Evolutionary conservation across 805 yeast species (phyloP), one percentile per base, ranked within the genome.

Genomic region (Wickerhamiella sergipiensis): DNA sequence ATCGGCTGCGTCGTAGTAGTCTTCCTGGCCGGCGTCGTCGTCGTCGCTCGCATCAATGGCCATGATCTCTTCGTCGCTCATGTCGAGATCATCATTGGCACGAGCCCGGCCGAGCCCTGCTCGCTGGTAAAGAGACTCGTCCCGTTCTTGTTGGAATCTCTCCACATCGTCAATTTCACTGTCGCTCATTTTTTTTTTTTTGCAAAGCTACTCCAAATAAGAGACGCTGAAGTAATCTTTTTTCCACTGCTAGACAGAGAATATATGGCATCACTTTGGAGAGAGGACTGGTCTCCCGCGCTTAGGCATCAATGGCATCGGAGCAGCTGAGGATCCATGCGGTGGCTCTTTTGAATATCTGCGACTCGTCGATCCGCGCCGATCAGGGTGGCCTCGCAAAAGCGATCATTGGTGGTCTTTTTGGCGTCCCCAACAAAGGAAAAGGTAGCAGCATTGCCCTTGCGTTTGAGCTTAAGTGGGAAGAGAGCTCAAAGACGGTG

Each of bases 41-140:
- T 29, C 33, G 26, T 69, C 77, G 22, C 70, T 72, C 22, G 65
- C 61, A 3, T 65, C 69, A 17, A 69, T 58, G 18, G 67, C 69
- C 45, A 74, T 65, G 57, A 79, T 81, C 54, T 79, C 86, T 54
- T 77, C 81, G 49, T 81, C 84, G 18, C 76, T 72, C 26, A 71
- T 69, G 15, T 68, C 72, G 29, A 48, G 47, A 15, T 64, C 68
- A 10, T 60, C 60, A 7, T 49, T 48, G 3, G 46, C 47, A 15
- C n/a, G 33, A 3, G 26, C 10, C n/a, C 36, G 33, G 22, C 21
- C 47, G 5, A 57, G 46, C 6, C 60, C 58, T 2, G 63, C 59
- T 23, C 53, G 56, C 40, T 23, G 38, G 8, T 48, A 42, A 2
- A 60, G 54, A 3, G 44, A 45, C 2, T 33, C 29, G 23, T 57